A percentile compares a stretch with the other conserved stretches of the same genome.
Conservation (phyloP, 2,329 filamentous ascomycete genomes). For the Pseudohalonectria lignicola region DNA sequence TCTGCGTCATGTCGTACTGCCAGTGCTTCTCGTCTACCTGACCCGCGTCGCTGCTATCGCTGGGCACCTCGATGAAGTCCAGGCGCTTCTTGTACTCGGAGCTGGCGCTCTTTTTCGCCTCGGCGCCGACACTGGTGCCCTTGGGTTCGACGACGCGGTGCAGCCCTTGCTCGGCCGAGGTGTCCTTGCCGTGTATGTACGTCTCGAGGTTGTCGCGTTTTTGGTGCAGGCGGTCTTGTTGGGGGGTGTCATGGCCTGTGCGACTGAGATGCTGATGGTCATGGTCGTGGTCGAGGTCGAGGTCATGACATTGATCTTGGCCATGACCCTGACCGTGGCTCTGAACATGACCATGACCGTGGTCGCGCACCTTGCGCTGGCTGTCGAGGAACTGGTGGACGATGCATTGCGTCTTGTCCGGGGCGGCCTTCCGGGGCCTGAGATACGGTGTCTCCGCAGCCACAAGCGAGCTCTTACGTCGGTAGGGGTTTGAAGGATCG, state of each 20-base stretch:
- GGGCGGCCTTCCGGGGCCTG: constrained; percentile 17
- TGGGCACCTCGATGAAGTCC: constrained; percentile 13
- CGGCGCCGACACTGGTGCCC: constrained; percentile 12
- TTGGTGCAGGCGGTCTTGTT: too few relatives aligned
- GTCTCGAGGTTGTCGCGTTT: not conserved
- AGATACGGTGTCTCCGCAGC: constrained; percentile 31
- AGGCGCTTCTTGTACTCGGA: constrained; percentile 1
- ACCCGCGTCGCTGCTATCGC: constrained; percentile 30
- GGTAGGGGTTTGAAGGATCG: constrained; percentile 47
- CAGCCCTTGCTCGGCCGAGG: constrained; percentile 15
- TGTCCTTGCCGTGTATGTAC: constrained; percentile 9
- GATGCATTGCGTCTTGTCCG: constrained; percentile 44
- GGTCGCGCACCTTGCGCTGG: constrained; percentile 28
- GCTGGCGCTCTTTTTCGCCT: not conserved
- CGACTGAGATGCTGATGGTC: constrained; percentile 1
- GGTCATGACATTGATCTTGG: constrained; percentile 12
- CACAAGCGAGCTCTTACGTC: constrained; percentile 56
- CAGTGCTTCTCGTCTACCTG: constrained; percentile 47
- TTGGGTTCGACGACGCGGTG: constrained; percentile 22
- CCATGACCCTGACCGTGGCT: constrained; percentile 7
- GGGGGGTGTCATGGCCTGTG: constrained; percentile 8
- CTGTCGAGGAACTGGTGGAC: constrained; percentile 55
- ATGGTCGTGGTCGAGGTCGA: constrained; percentile 9
- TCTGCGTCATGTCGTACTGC: constrained; percentile 20
- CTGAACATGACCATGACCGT: constrained; percentile 1